Conservation (phyloP, 148 eudicot genomes). For the Polygonum aviculare region DNA sequence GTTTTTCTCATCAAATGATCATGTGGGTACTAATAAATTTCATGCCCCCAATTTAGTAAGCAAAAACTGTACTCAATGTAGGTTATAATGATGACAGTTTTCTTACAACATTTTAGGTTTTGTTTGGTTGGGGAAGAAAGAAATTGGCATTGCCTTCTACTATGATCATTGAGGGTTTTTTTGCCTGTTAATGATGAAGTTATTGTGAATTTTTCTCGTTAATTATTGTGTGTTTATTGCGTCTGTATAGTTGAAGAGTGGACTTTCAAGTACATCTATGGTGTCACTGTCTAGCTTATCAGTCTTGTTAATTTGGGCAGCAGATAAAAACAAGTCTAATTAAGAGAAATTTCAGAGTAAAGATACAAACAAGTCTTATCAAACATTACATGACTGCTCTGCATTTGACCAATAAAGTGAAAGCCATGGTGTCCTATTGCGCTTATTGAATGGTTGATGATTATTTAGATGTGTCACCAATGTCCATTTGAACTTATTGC, state of each 20-base stretch:
- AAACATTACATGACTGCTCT: not conserved
- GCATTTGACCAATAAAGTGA: not conserved
- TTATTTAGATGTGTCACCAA: not conserved
- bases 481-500: too few species aligned
- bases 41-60: not conserved
- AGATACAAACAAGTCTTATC: constrained; percentile 5
- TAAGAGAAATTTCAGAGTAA: constrained; percentile 1
- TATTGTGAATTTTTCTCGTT: not conserved
- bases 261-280: not conserved
- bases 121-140: not conserved
- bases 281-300: not conserved
- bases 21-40: constrained; percentile 7
- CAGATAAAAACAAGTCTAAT: not conserved
- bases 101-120: not conserved
- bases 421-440: not conserved
- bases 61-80: not conserved
- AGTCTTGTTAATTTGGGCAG: not conserved
- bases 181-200: not conserved
- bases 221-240: not conserved
- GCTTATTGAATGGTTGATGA: not conserved
- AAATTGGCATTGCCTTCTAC: not conserved
- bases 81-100: not conserved
- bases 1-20: not conserved
- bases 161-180: not conserved
- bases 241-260: not conserved